phyloP scores from a whole-genome alignment of 1,139 yeast species.

The Kodamaea plutei region DNA sequence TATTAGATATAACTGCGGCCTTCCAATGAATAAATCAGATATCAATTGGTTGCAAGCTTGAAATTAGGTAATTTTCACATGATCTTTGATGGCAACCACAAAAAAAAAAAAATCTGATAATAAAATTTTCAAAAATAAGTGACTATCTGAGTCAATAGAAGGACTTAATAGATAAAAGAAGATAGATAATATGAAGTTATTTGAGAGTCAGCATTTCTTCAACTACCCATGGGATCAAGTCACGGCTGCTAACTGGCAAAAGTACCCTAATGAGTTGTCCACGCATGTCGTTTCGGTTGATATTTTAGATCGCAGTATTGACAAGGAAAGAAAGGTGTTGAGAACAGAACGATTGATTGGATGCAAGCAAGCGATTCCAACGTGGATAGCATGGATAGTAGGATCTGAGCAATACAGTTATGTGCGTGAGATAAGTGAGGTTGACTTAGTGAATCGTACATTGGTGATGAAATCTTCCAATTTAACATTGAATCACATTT shows the following conservation, averaged over 20 bases:
- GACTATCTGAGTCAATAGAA: too few species aligned
- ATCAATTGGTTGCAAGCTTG: too few species aligned
- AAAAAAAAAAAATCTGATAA: too few species aligned
- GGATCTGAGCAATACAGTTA: constrained; percentile 75
- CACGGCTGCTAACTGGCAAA: constrained; percentile 94
- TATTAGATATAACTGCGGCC: too few species aligned
- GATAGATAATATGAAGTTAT: constrained; percentile 75
- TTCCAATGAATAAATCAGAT: too few species aligned
- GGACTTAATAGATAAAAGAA: too few species aligned
- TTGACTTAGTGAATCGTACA: constrained; percentile 62
- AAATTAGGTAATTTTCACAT: too few species aligned
- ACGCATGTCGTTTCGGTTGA: constrained; percentile 96
- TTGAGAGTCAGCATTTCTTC: constrained; percentile 64
- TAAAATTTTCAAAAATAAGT: too few species aligned
- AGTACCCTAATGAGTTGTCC: constrained; percentile 89
- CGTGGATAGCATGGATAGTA: constrained; percentile 70
- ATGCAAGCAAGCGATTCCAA: constrained; percentile 82
- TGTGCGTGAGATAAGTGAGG: constrained; percentile 86
- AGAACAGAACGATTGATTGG: constrained; percentile 86
- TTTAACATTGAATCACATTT: constrained; percentile 71
- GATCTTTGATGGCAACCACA: too few species aligned
- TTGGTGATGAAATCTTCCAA: constrained; percentile 82
- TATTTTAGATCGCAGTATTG: constrained; percentile 68
- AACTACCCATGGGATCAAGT: constrained; percentile 91
- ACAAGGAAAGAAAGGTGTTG: constrained; percentile 51